phyloP scores from a whole-genome alignment of 2,329 filamentous ascomycete species.

The Botryotinia globosa region DNA sequence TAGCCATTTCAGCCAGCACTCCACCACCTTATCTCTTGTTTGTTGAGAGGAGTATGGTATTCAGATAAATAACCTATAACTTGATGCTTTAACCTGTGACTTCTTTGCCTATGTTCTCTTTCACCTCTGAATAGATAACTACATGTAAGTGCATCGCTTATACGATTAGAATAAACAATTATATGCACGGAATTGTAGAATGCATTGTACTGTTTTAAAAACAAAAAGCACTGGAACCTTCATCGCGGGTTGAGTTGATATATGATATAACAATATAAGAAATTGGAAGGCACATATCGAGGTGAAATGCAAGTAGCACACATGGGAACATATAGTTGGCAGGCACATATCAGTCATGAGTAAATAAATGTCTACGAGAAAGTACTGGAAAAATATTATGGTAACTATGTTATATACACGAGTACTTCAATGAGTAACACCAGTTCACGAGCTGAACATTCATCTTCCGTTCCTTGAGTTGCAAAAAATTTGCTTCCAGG shows the following conservation, averaged over 20 bases:
- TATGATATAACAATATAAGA: not conserved
- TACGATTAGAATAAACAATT: too few relatives aligned
- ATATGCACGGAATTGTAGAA: rapidly evolving
- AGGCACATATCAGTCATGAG: not conserved
- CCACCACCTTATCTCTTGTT: not conserved
- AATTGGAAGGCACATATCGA: not conserved
- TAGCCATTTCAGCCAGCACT: not conserved
- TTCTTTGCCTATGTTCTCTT: too few relatives aligned
- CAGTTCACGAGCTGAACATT: not conserved
- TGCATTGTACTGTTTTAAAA: not conserved
- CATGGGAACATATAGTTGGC: not conserved
- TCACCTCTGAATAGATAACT: too few relatives aligned
- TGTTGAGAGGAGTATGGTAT: not conserved
- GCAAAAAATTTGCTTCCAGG: too few relatives aligned
- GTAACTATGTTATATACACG: not conserved
- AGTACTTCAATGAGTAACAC: not conserved
- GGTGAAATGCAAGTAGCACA: not conserved
- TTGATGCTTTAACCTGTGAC: not conserved
- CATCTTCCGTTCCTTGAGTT: too few relatives aligned
- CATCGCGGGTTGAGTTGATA: not conserved
- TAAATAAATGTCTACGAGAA: too few relatives aligned
- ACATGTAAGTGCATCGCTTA: too few relatives aligned
- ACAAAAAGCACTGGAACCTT: not conserved
- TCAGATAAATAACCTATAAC: not conserved
- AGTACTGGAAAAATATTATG: not conserved